These are phyloP conservation scores for Antitrichia curtipendula DNA, from an alignment of 225 moss, liverwort and hornwort genomes.

Conservation along the genomic window DNA sequence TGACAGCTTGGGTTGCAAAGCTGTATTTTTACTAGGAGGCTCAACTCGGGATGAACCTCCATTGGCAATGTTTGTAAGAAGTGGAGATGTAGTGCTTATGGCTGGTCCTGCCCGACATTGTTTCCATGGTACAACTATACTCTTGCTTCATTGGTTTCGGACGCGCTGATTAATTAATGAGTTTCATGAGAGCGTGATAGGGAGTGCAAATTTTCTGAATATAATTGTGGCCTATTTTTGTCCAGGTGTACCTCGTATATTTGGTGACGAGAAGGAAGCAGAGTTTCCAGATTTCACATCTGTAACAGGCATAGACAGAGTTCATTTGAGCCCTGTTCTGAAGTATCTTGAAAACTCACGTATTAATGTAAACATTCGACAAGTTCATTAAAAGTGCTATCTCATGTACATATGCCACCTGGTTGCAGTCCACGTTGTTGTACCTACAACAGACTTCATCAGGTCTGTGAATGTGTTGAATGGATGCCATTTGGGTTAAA, in stretches of 20 bases:
- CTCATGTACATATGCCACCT: not conserved
- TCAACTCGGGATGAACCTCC: conserved; percentile 62
- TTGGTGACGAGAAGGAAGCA: conserved; percentile 19
- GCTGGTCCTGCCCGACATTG: conserved; percentile 79
- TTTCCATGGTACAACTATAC: conserved; percentile 57
- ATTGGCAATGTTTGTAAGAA: conserved; percentile 83
- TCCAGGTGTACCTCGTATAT: conserved; percentile 58
- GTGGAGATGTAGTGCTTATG: conserved; percentile 98
- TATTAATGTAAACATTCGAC: conserved; percentile 51
- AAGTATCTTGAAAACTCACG: conserved; percentile 31
- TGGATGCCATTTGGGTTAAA: not conserved
- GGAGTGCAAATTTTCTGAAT: not conserved
- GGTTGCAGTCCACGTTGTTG: not conserved
- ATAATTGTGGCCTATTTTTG: not conserved
- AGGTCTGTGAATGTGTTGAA: not conserved
- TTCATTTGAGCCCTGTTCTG: conserved; percentile 1
- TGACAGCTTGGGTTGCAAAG: conserved; percentile 91
- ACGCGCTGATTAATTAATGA: not conserved
- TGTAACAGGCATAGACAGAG: not conserved
- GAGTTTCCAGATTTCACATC: conserved; percentile 35
- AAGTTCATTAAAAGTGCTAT: conserved; percentile 25
- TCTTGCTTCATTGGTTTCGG: not conserved
- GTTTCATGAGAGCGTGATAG: not conserved
- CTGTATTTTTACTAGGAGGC: conserved; percentile 87
- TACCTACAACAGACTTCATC: not conserved